Percentiles rank a stretch among this genome's conserved stretches.
These are phyloP conservation scores for Pichia sorboxylosa DNA, from an alignment of 1,139 yeast genomes.

Conservation along the genomic window DNA sequence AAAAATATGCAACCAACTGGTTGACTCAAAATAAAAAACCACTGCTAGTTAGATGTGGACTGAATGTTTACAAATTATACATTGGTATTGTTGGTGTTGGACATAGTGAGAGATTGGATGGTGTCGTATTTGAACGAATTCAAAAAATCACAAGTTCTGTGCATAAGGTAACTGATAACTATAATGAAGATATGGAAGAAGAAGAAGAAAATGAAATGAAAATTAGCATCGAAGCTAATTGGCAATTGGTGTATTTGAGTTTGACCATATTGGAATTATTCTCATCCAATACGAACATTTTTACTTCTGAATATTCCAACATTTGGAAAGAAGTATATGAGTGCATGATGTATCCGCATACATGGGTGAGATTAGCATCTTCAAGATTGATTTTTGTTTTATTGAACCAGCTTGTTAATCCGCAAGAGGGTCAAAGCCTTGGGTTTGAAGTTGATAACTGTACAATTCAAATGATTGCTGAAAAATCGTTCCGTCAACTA, in stretches of 20 bases:
- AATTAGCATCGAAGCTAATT: conserved; percentile 26
- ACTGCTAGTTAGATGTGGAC: conserved; percentile 61
- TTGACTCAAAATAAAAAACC: conserved; percentile 42
- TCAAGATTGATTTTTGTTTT: conserved; percentile 49
- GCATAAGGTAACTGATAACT: conserved; percentile 24
- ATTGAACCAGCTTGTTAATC: conserved; percentile 27
- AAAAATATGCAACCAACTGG: conserved; percentile 60
- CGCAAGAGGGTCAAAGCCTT: conserved; percentile 15
- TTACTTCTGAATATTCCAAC: conserved; percentile 20
- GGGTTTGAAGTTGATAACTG: conserved; percentile 19
- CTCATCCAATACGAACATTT: conserved; percentile 26
- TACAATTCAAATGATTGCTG: conserved; percentile 53
- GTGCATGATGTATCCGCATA: conserved; percentile 69
- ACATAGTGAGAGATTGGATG: conserved; percentile 25
- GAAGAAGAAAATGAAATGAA: conserved; percentile 1
- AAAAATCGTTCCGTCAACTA: conserved; percentile 62
- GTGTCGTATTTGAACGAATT: conserved; percentile 21
- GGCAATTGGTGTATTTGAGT: conserved; percentile 72
- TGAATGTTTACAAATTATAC: conserved; percentile 60
- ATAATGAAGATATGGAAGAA: conserved; percentile 22
- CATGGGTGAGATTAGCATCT: conserved; percentile 76
- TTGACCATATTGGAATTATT: conserved; percentile 42
- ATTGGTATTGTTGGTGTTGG: conserved; percentile 40
- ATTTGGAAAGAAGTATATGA: conserved; percentile 46
- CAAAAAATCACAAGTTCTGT: conserved; percentile 24